Conservation (phyloP, 257 asterid genomes). For the Plectranthus barbatus region DNA sequence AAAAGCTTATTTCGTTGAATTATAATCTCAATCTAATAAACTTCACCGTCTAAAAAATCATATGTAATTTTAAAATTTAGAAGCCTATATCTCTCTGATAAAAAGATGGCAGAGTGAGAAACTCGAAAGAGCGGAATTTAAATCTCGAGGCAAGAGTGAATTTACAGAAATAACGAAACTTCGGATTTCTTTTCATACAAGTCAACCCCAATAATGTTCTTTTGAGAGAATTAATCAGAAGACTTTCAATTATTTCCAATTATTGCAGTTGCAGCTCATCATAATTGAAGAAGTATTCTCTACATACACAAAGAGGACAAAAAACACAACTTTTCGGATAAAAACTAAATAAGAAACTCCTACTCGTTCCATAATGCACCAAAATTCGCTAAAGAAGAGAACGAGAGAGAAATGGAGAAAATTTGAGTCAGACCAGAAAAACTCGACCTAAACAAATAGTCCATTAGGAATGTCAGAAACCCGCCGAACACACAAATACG, state of each 20-base stretch:
- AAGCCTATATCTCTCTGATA: slow-evolving; percentile 1
- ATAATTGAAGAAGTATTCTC: slow-evolving; percentile 2
- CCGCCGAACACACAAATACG: too few species aligned
- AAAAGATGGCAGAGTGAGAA: not conserved
- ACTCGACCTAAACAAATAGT: not conserved
- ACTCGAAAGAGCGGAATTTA: not conserved
- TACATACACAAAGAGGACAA: not conserved
- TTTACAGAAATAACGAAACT: not conserved
- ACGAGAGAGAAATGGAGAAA: not conserved
- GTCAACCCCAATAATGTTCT: slow-evolving; percentile 21
- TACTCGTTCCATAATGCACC: not conserved
- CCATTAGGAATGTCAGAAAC: not conserved
- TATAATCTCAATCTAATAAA: not conserved
- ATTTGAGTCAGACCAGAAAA: not conserved
- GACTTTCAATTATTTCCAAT: slow-evolving; percentile 17
- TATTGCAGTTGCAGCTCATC: slow-evolving; percentile 19
- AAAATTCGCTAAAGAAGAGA: not conserved
- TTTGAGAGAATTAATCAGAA: slow-evolving; percentile 13
- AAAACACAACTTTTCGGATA: not conserved
- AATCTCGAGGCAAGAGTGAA: not conserved
- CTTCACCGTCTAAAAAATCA: not conserved
- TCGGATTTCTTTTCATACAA: not conserved
- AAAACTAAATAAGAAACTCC: not conserved
- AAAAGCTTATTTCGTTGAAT: not conserved
- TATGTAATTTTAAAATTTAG: not conserved